These are phyloP conservation scores for Candida nitratophila DNA, from an alignment of 805 yeast genomes.

Conservation along the genomic window DNA sequence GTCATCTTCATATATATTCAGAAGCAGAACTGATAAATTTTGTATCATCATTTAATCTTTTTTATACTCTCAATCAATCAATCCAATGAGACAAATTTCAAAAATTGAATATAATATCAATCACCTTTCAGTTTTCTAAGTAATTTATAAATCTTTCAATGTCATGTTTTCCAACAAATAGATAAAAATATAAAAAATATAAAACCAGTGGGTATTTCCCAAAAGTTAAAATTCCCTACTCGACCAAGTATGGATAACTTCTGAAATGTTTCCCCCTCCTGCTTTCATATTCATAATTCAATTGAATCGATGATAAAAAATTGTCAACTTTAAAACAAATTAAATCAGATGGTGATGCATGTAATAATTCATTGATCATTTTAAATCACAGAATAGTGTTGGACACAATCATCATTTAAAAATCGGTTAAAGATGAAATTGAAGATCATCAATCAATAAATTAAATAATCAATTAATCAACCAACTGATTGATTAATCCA, in stretches of 20 bases:
- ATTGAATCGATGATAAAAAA: too few relatives aligned
- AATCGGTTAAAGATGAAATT: background rate
- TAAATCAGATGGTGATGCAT: slow-evolving; percentile 97
- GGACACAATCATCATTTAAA: slow-evolving; percentile 28
- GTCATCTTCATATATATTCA: slow-evolving; percentile 75
- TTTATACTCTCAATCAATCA: too few relatives aligned
- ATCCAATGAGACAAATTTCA: too few relatives aligned
- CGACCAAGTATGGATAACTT: too few relatives aligned
- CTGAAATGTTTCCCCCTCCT: too few relatives aligned
- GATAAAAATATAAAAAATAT: background rate
- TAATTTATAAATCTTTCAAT: background rate
- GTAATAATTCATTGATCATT: slow-evolving; percentile 76
- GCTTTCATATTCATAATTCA: too few relatives aligned
- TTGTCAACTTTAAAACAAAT: too few relatives aligned
- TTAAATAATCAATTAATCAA: too few relatives aligned
- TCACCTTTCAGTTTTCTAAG: background rate
- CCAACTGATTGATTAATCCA: too few relatives aligned
- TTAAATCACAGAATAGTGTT: slow-evolving; percentile 26
- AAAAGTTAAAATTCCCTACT: background rate
- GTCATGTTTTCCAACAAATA: background rate
- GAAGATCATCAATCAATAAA: background rate
- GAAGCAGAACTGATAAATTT: slow-evolving; percentile 88
- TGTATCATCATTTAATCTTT: background rate
- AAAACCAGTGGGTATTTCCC: background rate
- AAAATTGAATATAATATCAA: background rate